Percentiles rank a stretch among this genome's conserved stretches.
These are phyloP conservation scores for Fusarium sp. DNA, from an alignment of 2,329 filamentous ascomycete species.

Conservation along the genomic window DNA sequence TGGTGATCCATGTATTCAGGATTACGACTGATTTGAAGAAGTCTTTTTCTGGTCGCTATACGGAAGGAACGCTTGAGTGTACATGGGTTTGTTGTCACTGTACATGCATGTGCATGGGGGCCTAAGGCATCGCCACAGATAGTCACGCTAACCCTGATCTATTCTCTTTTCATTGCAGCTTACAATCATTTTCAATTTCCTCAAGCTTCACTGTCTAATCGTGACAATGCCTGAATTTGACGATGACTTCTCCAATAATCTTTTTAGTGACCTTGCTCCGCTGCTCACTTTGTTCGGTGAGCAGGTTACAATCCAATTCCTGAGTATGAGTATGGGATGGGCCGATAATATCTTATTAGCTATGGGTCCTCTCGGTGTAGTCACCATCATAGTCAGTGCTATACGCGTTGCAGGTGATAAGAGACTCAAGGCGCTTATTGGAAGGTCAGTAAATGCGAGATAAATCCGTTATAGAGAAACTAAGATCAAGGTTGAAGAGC, in stretches of 20 bases:
- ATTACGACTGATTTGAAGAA: background rate
- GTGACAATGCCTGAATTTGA: background rate
- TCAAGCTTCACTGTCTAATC: background rate
- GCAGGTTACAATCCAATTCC: background rate
- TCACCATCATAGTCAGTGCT: background rate
- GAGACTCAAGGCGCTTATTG: background rate
- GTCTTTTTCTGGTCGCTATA: background rate
- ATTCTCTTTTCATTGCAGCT: no score
- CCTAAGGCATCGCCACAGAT: no score
- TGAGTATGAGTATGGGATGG: background rate
- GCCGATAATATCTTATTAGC: background rate
- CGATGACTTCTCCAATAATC: slow-evolving; percentile 14
- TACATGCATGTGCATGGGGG: no score
- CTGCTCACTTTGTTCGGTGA: background rate
- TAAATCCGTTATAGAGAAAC: no score
- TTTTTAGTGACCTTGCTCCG: slow-evolving; percentile 2
- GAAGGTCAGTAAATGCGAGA: background rate
- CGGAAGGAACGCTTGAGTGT: background rate
- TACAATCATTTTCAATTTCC: no score
- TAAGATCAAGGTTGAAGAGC: no score
- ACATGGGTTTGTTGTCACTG: background rate
- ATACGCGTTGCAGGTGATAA: background rate
- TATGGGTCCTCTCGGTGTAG: background rate
- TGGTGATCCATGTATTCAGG: background rate
- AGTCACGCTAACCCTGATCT: no score